Evolutionary conservation across 225 moss, liverwort and hornwort species (phyloP).

Genomic region (Asterella californica): DNA sequence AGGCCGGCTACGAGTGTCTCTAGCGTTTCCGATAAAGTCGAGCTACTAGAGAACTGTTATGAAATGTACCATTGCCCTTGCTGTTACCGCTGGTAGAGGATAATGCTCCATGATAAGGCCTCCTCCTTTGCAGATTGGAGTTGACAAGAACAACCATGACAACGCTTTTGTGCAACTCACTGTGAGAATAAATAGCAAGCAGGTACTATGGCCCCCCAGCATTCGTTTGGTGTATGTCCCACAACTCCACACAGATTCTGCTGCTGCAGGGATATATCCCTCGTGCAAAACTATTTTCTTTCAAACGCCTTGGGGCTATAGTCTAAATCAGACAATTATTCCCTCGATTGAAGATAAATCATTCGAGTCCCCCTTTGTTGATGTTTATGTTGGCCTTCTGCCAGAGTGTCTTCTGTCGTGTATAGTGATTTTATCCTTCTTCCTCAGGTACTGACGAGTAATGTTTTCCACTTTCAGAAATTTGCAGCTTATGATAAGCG

Average conservation of each 20-base stretch:
- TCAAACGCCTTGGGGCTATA: neutral
- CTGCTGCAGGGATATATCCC: no score
- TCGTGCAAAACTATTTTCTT: neutral
- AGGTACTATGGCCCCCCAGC: constrained; percentile 40
- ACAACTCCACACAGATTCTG: no score
- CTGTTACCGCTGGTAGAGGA: neutral
- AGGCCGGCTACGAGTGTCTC: neutral
- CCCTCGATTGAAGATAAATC: neutral
- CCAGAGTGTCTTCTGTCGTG: neutral
- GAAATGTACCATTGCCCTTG: neutral
- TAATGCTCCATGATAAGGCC: neutral
- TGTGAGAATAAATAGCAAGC: constrained; percentile 78
- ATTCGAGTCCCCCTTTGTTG: neutral
- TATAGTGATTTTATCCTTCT: neutral
- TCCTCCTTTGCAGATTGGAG: constrained; percentile 59
- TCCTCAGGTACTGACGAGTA: neutral
- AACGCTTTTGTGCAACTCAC: constrained; percentile 94
- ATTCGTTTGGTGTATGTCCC: neutral
- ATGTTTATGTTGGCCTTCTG: neutral
- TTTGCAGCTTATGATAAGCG: constrained; percentile 93
- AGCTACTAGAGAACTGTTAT: neutral
- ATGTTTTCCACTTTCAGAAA: constrained; percentile 43
- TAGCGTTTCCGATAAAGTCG: neutral
- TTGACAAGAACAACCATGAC: constrained; percentile 91
- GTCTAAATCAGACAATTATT: neutral